These are phyloP conservation scores for Mycosarcoma mackinlayi DNA, from an alignment of 1,284 basidiomycete genomes.

Conservation along the genomic window DNA sequence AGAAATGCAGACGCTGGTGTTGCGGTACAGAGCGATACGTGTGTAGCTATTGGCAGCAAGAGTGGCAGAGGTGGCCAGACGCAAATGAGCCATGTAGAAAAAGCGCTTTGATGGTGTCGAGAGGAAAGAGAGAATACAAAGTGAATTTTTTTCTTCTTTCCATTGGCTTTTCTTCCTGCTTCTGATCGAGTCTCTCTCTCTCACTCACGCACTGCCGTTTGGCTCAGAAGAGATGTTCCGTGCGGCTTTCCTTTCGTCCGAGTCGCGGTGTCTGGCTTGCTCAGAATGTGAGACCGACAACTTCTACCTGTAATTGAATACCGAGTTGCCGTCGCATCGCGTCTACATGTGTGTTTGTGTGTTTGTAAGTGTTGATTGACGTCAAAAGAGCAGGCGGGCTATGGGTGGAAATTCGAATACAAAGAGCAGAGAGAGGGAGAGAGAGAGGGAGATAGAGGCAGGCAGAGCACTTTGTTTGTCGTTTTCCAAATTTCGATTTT, in stretches of 20 bases:
- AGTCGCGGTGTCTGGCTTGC: background rate
- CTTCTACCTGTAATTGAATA: background rate
- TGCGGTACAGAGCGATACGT: background rate
- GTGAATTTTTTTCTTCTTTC: slow-evolving; percentile 11
- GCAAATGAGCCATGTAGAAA: slow-evolving; percentile 36
- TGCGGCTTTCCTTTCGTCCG: slow-evolving; percentile 16
- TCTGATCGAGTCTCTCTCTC: slow-evolving; percentile 8
- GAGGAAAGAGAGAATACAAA: slow-evolving; percentile 1
- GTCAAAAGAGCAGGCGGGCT: slow-evolving; percentile 1
- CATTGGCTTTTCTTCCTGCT: background rate
- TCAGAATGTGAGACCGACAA: slow-evolving; percentile 4
- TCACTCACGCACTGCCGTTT: background rate
- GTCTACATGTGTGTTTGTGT: no score
- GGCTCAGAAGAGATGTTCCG: background rate
- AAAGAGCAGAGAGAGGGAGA: no score
- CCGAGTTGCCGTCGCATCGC: no score
- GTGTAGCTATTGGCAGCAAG: slow-evolving; percentile 1
- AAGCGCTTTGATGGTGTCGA: background rate
- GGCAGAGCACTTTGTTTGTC: no score
- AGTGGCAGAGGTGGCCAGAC: slow-evolving; percentile 34
- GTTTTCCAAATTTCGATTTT: slow-evolving; percentile 4
- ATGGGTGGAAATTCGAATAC: background rate
- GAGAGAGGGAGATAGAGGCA: no score
- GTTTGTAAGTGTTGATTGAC: slow-evolving; percentile 3
- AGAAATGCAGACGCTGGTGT: slow-evolving; percentile 4